These are phyloP conservation scores for Dothideomycetidae sp. DNA, from an alignment of 2,329 filamentous ascomycete species.

Conservation along the genomic window DNA sequence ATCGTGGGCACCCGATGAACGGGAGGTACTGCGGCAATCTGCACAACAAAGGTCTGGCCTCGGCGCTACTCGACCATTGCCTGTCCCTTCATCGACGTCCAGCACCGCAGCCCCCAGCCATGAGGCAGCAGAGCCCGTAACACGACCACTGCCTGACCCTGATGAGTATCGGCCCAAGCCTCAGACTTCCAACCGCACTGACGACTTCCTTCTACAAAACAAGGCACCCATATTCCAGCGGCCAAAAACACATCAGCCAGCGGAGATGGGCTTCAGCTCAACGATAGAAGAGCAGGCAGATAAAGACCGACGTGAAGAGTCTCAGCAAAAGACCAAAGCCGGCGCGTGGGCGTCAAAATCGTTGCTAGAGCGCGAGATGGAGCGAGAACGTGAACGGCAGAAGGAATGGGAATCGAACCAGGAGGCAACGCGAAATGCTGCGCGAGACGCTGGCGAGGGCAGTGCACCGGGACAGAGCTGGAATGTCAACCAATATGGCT, in stretches of 20 bases:
- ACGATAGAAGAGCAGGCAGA: conserved; percentile 43
- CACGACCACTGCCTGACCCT: conserved; percentile 15
- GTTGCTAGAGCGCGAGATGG: conserved; percentile 66
- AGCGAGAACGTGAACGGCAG: conserved; percentile 61
- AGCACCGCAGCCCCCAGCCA: conserved; percentile 35
- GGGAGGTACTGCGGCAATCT: conserved; percentile 42
- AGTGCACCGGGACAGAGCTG: conserved; percentile 55
- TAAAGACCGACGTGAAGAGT: conserved; percentile 44
- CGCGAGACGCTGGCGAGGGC: conserved; percentile 43
- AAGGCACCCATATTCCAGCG: conserved; percentile 31
- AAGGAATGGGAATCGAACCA: conserved; percentile 69
- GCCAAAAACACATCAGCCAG: conserved; percentile 27
- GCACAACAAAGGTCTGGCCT: conserved; percentile 25
- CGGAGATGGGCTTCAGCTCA: conserved; percentile 41
- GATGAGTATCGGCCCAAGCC: conserved; percentile 15
- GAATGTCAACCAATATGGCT: conserved; percentile 68
- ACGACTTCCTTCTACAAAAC: conserved; percentile 43
- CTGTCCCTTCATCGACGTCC: conserved; percentile 19
- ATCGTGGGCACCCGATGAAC: conserved; percentile 54
- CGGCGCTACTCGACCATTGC: conserved; percentile 19
- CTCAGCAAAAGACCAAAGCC: conserved; percentile 47
- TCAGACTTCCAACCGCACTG: conserved; percentile 34
- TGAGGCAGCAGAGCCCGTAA: conserved; percentile 9
- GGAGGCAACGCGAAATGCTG: conserved; percentile 44
- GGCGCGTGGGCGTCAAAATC: conserved; percentile 53